A percentile compares a stretch with the other conserved stretches of the same genome.
Evolutionary conservation across 2,329 filamentous ascomycete species (phyloP).

Genomic region (Curvularia sp.): DNA sequence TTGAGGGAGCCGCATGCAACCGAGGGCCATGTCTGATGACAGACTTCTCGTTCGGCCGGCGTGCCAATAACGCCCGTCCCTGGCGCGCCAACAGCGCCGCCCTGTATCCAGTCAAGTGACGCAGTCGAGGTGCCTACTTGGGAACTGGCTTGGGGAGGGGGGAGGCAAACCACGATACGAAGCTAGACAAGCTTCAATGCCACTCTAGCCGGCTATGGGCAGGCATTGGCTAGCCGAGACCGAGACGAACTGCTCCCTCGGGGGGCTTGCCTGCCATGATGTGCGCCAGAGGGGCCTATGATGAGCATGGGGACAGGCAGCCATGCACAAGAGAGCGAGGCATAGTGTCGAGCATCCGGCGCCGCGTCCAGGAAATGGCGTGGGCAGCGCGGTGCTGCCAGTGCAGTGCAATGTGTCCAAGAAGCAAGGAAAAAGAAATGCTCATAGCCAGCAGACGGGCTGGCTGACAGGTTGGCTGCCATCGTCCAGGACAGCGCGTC

Average conservation of each 20-base stretch:
- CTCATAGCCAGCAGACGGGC: conserved; percentile 1
- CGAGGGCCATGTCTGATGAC: background rate
- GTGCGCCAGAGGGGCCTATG: background rate
- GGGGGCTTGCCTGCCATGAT: conserved; percentile 11
- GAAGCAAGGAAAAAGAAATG: conserved; percentile 2
- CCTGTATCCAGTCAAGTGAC: conserved; percentile 7
- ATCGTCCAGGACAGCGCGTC: conserved; percentile 9
- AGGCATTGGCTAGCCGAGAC: conserved; percentile 20
- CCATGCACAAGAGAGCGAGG: background rate
- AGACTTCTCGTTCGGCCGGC: background rate
- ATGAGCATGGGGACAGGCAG: background rate
- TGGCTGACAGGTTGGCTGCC: conserved; percentile 11
- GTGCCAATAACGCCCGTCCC: conserved; percentile 2
- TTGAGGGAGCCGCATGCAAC: conserved; percentile 19
- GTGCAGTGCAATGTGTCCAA: background rate
- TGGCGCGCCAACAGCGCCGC: background rate
- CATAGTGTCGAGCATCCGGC: background rate
- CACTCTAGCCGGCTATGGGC: conserved; percentile 6
- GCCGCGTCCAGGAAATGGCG: background rate
- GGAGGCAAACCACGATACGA: conserved; percentile 11
- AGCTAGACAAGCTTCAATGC: conserved; percentile 13
- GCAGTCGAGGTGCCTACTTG: conserved; percentile 8
- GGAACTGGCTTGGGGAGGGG: background rate
- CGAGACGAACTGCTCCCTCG: conserved; percentile 18
- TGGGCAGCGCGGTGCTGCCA: background rate